A percentile compares a stretch with the other conserved stretches of the same genome.
These are phyloP conservation scores for Monosporozyma aerobia DNA, from an alignment of 805 yeast genomes.

Conservation along the genomic window DNA sequence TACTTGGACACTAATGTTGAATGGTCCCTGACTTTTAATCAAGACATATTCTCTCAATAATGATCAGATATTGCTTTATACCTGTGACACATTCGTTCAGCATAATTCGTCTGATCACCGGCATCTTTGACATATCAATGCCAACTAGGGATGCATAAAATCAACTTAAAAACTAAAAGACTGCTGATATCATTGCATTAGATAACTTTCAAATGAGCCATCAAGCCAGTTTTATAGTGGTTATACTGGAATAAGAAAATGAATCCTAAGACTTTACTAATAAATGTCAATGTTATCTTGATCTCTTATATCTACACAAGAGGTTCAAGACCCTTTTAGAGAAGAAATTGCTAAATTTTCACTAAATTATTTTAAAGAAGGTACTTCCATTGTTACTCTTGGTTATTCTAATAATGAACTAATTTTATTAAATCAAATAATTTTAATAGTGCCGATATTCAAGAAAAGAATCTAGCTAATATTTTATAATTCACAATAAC, in stretches of 20 bases:
- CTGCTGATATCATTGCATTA: slow-evolving; percentile 88
- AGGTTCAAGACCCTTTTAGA: slow-evolving; percentile 97
- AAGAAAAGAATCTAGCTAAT: slow-evolving; percentile 70
- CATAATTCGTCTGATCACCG: too few species aligned
- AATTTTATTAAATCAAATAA: slow-evolving; percentile 72
- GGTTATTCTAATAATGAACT: slow-evolving; percentile 97
- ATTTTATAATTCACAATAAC: slow-evolving; percentile 86
- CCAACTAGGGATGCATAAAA: slow-evolving; percentile 68
- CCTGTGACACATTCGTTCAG: too few species aligned
- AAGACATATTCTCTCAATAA: not conserved
- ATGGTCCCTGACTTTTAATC: not conserved
- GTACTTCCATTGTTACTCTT: slow-evolving; percentile 88
- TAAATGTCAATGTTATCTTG: slow-evolving; percentile 51
- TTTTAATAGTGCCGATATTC: not conserved
- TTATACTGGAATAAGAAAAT: slow-evolving; percentile 36
- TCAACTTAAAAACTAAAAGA: slow-evolving; percentile 80
- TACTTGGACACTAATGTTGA: not conserved
- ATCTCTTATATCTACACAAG: slow-evolving; percentile 98
- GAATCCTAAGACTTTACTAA: too few species aligned
- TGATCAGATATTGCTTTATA: not conserved
- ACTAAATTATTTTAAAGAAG: slow-evolving; percentile 89
- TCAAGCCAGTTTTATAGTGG: slow-evolving; percentile 85
- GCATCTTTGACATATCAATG: too few species aligned
- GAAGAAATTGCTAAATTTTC: slow-evolving; percentile 83
- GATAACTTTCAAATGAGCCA: slow-evolving; percentile 95